phyloP scores from a whole-genome alignment of 441 rosid genomes.

The Pelargonium fulgidum region DNA sequence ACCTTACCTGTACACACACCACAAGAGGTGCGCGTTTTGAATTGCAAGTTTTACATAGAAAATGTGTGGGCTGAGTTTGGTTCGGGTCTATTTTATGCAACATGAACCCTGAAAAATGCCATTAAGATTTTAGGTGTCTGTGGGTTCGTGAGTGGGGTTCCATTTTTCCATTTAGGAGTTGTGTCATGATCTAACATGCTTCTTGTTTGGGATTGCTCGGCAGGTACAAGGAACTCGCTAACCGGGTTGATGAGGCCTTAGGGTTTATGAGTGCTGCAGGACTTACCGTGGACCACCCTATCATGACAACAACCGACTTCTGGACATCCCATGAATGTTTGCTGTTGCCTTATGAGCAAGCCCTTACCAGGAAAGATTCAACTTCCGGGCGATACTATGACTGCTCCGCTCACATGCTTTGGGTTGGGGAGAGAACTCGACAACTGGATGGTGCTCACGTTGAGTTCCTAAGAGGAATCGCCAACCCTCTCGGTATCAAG shows the following conservation, averaged over 20 bases:
- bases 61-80: too few species aligned
- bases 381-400: conserved; percentile 22
- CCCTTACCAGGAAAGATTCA: conserved; percentile 20
- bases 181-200: background rate
- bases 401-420: conserved; percentile 23
- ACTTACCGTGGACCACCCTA: conserved; percentile 18
- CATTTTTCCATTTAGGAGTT: background rate
- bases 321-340: conserved; percentile 26
- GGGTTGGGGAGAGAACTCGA: conserved; percentile 23
- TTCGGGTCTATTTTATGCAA: too few species aligned
- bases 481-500: conserved; percentile 22
- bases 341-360: conserved; percentile 23
- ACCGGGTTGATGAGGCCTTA: conserved; percentile 21
- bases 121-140: too few species aligned
- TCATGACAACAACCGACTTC: conserved; percentile 16
- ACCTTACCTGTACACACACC: too few species aligned
- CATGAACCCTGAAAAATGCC: too few species aligned
- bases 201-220: background rate
- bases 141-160: background rate
- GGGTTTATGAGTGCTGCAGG: conserved; percentile 23
- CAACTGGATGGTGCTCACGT: conserved; percentile 26
- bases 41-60: too few species aligned
- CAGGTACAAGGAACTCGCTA: conserved; percentile 23
- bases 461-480: conserved; percentile 21
- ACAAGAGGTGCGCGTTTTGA: too few species aligned